Conservation (phyloP, 495 filamentous ascomycete species). For the Aspergillus sparsus region DNA sequence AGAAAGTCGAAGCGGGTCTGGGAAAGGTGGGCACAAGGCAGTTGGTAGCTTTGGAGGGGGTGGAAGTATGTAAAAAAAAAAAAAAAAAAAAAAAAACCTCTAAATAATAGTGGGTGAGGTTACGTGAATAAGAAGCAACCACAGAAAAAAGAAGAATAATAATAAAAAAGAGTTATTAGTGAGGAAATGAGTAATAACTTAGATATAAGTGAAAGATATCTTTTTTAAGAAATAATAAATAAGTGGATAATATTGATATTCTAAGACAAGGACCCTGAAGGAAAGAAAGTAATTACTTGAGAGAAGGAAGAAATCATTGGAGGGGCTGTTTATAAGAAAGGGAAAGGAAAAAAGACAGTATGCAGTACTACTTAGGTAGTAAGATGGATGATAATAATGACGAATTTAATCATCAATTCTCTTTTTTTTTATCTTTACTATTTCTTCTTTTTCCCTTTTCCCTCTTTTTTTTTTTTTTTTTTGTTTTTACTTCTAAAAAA, state of each 20-base stretch:
- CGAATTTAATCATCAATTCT: background rate
- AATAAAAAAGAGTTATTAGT: background rate
- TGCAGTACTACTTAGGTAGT: background rate
- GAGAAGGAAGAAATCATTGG: background rate
- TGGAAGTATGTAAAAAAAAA: background rate
- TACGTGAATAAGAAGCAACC: constrained; percentile 6
- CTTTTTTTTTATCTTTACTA: background rate
- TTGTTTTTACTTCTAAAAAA: background rate
- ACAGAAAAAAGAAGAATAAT: background rate
- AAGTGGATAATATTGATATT: too few species aligned
- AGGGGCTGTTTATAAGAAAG: background rate
- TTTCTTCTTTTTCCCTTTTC: background rate
- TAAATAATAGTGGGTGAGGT: background rate
- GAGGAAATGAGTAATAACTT: background rate
- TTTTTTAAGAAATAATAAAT: background rate
- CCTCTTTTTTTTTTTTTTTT: background rate
- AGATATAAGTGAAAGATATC: background rate
- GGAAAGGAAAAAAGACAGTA: background rate
- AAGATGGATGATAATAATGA: background rate
- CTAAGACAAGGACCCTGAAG: background rate
- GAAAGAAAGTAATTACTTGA: background rate
- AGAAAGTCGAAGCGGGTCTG: constrained; percentile 13
- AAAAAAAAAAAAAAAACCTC: background rate
- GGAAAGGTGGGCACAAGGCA: constrained; percentile 1
- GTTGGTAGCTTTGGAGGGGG: background rate